Conservation (phyloP, 202 grass and related monocot genomes). For the Saccharum hybrid region DNA sequence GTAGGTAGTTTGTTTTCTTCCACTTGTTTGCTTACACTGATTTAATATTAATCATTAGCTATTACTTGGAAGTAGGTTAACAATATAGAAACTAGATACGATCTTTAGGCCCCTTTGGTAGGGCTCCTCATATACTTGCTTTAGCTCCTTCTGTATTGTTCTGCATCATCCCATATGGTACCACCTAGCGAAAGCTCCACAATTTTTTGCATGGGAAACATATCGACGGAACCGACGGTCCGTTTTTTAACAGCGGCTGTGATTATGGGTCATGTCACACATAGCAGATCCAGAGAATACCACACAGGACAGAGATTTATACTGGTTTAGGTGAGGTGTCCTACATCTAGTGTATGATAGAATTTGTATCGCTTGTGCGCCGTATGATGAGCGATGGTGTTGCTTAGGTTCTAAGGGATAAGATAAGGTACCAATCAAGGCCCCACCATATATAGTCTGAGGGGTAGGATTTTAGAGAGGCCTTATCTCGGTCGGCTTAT, state of each 20-base stretch:
- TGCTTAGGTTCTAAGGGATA: background rate
- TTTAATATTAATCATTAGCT: background rate
- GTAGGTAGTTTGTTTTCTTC: slow-evolving; percentile 33
- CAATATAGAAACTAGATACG: background rate
- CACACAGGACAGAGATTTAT: background rate
- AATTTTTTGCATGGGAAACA: background rate
- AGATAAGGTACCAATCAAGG: too few species aligned
- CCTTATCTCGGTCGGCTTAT: too few species aligned
- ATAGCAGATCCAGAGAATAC: background rate
- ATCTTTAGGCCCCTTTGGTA: background rate
- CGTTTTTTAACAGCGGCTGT: too few species aligned
- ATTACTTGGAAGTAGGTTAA: background rate
- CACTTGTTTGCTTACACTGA: slow-evolving; percentile 26
- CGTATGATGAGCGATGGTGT: background rate
- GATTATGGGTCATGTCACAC: background rate
- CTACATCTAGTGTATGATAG: background rate
- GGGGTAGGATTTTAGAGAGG: too few species aligned
- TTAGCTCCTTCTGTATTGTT: background rate
- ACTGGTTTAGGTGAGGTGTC: background rate
- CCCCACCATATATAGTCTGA: too few species aligned
- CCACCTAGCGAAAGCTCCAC: background rate
- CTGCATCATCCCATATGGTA: background rate
- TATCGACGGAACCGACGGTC: background rate
- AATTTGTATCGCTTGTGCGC: background rate
- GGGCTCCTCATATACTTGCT: background rate